phyloP scores from a whole-genome alignment of 352 stramenopile genomes.

The Phytopythium montanum region DNA sequence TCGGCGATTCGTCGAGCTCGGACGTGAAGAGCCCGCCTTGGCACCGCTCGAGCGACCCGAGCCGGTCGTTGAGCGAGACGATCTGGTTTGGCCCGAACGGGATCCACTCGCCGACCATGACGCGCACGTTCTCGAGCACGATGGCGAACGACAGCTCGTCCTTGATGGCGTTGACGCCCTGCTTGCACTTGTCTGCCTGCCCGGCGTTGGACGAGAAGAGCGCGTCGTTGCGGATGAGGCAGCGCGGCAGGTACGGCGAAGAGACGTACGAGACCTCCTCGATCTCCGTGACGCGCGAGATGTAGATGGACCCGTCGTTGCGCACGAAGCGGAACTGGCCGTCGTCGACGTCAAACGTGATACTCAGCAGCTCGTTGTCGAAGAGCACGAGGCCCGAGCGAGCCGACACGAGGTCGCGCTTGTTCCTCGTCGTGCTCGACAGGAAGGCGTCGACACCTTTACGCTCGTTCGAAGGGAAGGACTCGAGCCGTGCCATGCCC shows the following conservation, averaged over 20 bases:
- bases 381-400: slow-evolving; percentile 90
- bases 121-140: slow-evolving; percentile 94
- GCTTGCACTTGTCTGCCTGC: slow-evolving; percentile 80
- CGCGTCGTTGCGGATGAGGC: slow-evolving; percentile 91
- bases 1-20: slow-evolving; percentile 86
- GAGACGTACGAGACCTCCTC: slow-evolving; percentile 98
- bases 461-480: slow-evolving; percentile 38
- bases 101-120: slow-evolving; percentile 98
- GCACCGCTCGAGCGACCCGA: slow-evolving; percentile 94
- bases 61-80: slow-evolving; percentile 95
- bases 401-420: slow-evolving; percentile 26
- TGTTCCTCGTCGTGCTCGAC: slow-evolving; percentile 15
- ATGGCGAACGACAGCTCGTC: slow-evolving; percentile 96
- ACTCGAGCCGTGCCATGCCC: slow-evolving; percentile 35
- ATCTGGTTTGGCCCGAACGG: slow-evolving; percentile 98
- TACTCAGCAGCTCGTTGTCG: slow-evolving; percentile 88
- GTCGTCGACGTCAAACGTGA: slow-evolving; percentile 89
- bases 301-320: slow-evolving; percentile 79
- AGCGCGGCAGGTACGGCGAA: slow-evolving; percentile 95
- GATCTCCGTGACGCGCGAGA: slow-evolving; percentile 94
- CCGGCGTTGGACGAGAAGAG: slow-evolving; percentile 95
- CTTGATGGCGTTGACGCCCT: slow-evolving; percentile 83
- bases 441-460: slow-evolving; percentile 63
- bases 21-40: slow-evolving; percentile 97
- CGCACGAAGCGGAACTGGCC: slow-evolving; percentile 88